These are phyloP conservation scores for Aspergillus leporis DNA, from an alignment of 495 filamentous ascomycete species.

Conservation along the genomic window DNA sequence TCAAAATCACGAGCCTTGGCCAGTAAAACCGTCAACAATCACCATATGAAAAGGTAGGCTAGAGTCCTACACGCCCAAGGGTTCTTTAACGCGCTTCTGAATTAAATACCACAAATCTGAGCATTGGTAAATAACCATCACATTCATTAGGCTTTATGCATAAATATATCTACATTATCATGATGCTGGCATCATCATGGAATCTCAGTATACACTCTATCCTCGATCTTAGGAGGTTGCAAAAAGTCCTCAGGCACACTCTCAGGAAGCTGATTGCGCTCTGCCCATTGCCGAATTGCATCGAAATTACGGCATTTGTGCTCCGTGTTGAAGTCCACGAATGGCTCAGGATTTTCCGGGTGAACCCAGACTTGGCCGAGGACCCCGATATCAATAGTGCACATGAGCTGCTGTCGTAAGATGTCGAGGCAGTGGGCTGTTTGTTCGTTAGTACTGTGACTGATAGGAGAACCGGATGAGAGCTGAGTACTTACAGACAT, in stretches of 20 bases:
- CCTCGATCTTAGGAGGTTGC: slow-evolving; percentile 36
- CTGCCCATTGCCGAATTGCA: slow-evolving; percentile 50
- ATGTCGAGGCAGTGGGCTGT: slow-evolving; percentile 56
- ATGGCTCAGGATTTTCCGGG: slow-evolving; percentile 40
- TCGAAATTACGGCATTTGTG: slow-evolving; percentile 60
- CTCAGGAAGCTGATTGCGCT: slow-evolving; percentile 46
- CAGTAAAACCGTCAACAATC: too few species aligned
- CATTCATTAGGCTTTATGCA: not conserved
- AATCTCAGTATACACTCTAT: slow-evolving; percentile 39
- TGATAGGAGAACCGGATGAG: not conserved
- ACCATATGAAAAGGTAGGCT: too few species aligned
- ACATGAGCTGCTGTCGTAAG: slow-evolving; percentile 58
- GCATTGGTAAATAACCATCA: not conserved
- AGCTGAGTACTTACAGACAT: slow-evolving; percentile 44
- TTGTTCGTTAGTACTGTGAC: not conserved
- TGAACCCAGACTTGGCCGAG: slow-evolving; percentile 56
- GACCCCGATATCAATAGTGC: slow-evolving; percentile 51
- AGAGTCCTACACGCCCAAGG: too few species aligned
- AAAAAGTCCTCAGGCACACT: slow-evolving; percentile 42
- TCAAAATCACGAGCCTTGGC: too few species aligned
- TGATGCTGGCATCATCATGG: slow-evolving; percentile 23
- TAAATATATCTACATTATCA: not conserved
- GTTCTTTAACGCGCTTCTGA: too few species aligned
- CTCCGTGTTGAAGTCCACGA: slow-evolving; percentile 56
- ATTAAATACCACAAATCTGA: too few species aligned